phyloP scores from a whole-genome alignment of 2,329 filamentous ascomycete species.

The Microascus cirrosus region DNA sequence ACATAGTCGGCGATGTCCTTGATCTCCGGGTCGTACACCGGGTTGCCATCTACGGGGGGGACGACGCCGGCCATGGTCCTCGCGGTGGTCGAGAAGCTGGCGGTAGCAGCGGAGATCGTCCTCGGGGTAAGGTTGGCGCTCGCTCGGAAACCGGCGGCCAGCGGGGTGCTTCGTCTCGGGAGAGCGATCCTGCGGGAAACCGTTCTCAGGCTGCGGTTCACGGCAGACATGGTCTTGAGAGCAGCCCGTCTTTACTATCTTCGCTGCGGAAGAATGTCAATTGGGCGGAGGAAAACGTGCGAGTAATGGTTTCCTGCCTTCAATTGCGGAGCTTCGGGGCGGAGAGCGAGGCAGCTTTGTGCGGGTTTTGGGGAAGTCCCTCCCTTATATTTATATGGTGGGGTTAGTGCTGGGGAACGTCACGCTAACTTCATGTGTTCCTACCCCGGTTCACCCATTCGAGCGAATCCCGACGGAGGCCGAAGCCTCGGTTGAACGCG shows the following conservation, averaged over 20 bases:
- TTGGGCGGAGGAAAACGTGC: not conserved
- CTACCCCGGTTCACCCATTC: not conserved
- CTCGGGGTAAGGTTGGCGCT: conserved; percentile 13
- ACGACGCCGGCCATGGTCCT: conserved; percentile 14
- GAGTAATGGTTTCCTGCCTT: not conserved
- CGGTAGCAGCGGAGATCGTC: conserved; percentile 2
- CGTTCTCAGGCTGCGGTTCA: conserved; percentile 41
- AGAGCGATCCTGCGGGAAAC: conserved; percentile 27
- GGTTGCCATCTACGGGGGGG: conserved; percentile 36
- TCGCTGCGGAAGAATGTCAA: not conserved
- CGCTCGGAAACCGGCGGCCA: not conserved
- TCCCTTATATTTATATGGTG: not conserved
- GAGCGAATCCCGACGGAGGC: conserved; percentile 1
- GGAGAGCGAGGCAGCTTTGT: not conserved
- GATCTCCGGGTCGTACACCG: conserved; percentile 82
- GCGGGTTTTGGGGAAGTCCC: not conserved
- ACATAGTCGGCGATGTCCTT: conserved; percentile 92
- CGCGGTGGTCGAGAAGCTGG: conserved; percentile 3
- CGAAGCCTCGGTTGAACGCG: conserved; percentile 4
- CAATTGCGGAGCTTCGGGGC: not conserved
- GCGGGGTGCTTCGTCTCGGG: conserved; percentile 9
- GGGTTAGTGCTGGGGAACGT: not conserved
- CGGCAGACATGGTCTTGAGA: conserved; percentile 36
- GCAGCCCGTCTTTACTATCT: not conserved
- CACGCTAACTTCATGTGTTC: not conserved